Evolutionary conservation across 2,329 filamentous ascomycete species (phyloP), one percentile per base, ranked within the genome.

Genomic region (Nemania diffusa): DNA sequence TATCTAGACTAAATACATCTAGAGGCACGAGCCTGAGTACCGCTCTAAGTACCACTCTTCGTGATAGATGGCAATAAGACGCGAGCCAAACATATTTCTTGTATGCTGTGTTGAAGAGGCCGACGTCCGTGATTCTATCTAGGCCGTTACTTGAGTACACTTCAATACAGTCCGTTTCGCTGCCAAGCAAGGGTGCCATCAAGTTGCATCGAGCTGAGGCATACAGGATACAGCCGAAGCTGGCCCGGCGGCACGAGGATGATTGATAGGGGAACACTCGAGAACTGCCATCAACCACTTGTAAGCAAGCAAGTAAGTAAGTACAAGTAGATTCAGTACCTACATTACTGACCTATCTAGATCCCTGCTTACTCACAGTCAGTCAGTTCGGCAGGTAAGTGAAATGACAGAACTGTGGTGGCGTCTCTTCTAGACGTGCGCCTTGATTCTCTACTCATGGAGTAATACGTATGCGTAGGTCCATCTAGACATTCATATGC

Each of bases 401-500:
- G 15, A 51, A 22, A 27, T 48, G 55, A 20, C 15, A 24, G 37
- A 48, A 46, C 32, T 42, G 29, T 22, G 7, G 34, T 42, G n/a
- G 27, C 40, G 51, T 20, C 22, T 44, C 15, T 24, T 20, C 40
- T n/a, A 44, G 32, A 48, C 44, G 40, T n/a, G 55, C 29, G 40
- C 48, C n/a, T 27, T 51, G 37, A 32, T 34, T 40, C 46, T 56
- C 56, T 15, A 50, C n/a, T n/a, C n/a, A n/a, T n/a, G n/a, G n/a
- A n/a, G n/a, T n/a, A n/a, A n/a, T n/a, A n/a, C n/a, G n/a, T n/a
- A n/a, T n/a, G 32, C 34, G 5, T 48, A 13, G 27, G 50, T 26
- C 17, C 22, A 55, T 42, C 44, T 24, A 20, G 40, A 52, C 29
- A 57, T 65, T 62, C 32, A 50, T 52, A 42, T 48, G 58, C 46